Percentiles rank a stretch among this genome's conserved stretches.
Conservation (phyloP, 2,329 filamentous ascomycete species). For the Pyrenophora graminea region DNA sequence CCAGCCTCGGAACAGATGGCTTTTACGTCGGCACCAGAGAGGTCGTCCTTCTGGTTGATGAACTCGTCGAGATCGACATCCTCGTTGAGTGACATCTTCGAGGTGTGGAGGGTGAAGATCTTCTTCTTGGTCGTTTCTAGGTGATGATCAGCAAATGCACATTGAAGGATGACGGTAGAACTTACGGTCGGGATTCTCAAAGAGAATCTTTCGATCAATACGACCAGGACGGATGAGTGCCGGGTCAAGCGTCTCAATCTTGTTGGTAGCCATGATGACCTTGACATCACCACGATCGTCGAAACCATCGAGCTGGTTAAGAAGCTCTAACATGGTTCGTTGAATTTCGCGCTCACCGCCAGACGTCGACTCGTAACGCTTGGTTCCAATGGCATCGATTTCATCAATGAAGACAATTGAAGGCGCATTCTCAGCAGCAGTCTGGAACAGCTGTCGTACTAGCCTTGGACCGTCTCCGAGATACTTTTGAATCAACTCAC, state of each 20-base stretch:
- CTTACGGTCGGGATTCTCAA: conserved; percentile 72
- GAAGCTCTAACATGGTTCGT: conserved; percentile 95
- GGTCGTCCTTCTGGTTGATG: conserved; percentile 96
- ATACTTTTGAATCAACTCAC: conserved; percentile 98
- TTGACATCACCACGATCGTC: conserved; percentile 99
- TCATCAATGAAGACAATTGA: conserved; percentile 99
- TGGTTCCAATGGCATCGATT: conserved; percentile 98
- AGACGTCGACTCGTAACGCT: conserved; percentile 96
- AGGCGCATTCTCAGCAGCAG: conserved; percentile 92
- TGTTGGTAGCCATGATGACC: conserved; percentile 99
- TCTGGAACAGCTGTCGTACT: conserved; percentile 94
- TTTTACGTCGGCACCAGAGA: conserved; percentile 97
- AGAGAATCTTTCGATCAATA: conserved; percentile 96
- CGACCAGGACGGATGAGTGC: conserved; percentile 94
- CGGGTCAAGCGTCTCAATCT: conserved; percentile 96
- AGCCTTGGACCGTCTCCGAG: conserved; percentile 92
- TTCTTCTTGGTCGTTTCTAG: conserved; percentile 92
- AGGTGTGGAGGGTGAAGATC: conserved; percentile 97
- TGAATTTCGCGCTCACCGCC: conserved; percentile 97
- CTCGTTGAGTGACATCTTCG: conserved; percentile 95
- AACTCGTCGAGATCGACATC: conserved; percentile 99
- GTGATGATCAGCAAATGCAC: conserved; percentile 57
- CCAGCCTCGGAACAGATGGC: conserved; percentile 98
- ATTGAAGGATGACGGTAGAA: conserved; percentile 10
- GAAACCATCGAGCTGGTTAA: conserved; percentile 98